phyloP scores from a whole-genome alignment of 208 protist species.

The Leishmania martiniquensis region DNA sequence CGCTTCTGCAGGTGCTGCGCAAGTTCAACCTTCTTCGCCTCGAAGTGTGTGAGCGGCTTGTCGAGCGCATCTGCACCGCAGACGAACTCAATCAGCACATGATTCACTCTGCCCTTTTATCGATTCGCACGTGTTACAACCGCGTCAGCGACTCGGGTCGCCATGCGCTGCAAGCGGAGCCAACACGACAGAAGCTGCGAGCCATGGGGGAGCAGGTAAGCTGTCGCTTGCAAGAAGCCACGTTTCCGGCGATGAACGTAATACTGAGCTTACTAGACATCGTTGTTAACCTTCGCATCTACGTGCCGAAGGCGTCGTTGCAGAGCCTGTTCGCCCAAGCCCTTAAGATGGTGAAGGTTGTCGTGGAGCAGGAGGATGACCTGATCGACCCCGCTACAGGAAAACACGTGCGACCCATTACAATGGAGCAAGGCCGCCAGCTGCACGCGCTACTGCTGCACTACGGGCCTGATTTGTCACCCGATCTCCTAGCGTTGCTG shows the following conservation, averaged over 20 bases:
- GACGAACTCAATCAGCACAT: slow-evolving; percentile 88
- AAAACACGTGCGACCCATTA: slow-evolving; percentile 73
- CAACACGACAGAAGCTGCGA: slow-evolving; percentile 84
- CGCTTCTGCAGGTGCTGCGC: slow-evolving; percentile 78
- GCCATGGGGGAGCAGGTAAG: slow-evolving; percentile 87
- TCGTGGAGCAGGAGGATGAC: slow-evolving; percentile 72
- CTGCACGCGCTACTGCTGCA: slow-evolving; percentile 82
- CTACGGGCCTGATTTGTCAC: slow-evolving; percentile 77
- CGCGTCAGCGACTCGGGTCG: slow-evolving; percentile 81
- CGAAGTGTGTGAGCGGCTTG: slow-evolving; percentile 85
- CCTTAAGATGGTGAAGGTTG: slow-evolving; percentile 69
- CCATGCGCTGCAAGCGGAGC: slow-evolving; percentile 85
- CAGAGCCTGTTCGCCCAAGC: slow-evolving; percentile 74
- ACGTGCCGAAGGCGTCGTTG: slow-evolving; percentile 86
- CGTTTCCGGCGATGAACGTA: slow-evolving; percentile 62
- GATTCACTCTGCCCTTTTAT: slow-evolving; percentile 68
- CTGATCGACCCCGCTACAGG: slow-evolving; percentile 75
- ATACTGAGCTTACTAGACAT: slow-evolving; percentile 79
- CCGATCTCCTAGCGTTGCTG: slow-evolving; percentile 59
- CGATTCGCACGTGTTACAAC: slow-evolving; percentile 73
- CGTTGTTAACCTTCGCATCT: slow-evolving; percentile 86
- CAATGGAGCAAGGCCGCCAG: slow-evolving; percentile 84
- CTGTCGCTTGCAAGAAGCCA: slow-evolving; percentile 76
- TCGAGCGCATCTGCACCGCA: slow-evolving; percentile 79
- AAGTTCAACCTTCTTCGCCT: slow-evolving; percentile 79